Conservation (phyloP, 176 grass and related monocot species). For the Carex myosuroides region DNA sequence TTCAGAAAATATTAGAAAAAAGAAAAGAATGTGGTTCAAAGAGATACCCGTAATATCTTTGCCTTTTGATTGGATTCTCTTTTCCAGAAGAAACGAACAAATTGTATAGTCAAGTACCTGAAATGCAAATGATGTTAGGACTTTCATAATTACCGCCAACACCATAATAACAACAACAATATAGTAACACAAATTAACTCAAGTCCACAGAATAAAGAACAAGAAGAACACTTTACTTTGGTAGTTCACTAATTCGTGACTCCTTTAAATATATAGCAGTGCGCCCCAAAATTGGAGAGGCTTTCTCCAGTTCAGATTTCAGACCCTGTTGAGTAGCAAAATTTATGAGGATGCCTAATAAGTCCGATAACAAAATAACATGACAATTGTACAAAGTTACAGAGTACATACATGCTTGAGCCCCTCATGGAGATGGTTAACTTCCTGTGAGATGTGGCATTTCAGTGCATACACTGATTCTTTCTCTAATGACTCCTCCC, state of each 20-base stretch:
- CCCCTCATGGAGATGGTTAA: constrained; percentile 98
- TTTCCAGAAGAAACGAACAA: constrained; percentile 99
- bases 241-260: constrained; percentile 67
- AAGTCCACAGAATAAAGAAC: not conserved
- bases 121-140: constrained; percentile 20
- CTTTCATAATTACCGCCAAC: not conserved
- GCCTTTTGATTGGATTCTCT: constrained; percentile 99
- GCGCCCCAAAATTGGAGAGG: constrained; percentile 60
- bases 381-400: not conserved
- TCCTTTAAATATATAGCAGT: constrained; percentile 81
- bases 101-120: constrained; percentile 89
- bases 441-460: constrained; percentile 98
- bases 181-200: constrained; percentile 9
- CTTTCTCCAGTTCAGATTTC: constrained; percentile 95
- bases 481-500: constrained; percentile 75
- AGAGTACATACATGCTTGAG: constrained; percentile 67
- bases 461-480: constrained; percentile 91
- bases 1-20: not conserved
- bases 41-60: constrained; percentile 88
- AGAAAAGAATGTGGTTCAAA: constrained; percentile 18
- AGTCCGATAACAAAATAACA: constrained; percentile 22
- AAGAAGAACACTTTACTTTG: constrained; percentile 43
- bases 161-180: not conserved
- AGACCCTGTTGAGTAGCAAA: constrained; percentile 48
- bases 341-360: constrained; percentile 12